Conservation (phyloP, 352 stramenopile species). For the Phytopythium montanum region DNA sequence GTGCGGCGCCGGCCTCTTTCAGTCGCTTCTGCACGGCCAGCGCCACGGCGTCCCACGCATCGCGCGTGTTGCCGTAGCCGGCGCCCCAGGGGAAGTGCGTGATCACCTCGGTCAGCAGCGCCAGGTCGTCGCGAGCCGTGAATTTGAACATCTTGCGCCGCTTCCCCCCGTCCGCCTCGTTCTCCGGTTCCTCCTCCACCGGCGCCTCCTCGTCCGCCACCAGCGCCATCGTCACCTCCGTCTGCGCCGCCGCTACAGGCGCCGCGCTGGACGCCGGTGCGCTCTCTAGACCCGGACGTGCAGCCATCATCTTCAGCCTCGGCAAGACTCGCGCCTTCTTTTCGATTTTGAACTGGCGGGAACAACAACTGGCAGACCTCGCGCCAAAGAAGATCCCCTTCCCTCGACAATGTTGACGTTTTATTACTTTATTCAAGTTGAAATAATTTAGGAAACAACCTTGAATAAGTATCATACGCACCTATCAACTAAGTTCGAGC, state of each 20-base stretch:
- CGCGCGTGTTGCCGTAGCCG: constrained; percentile 37
- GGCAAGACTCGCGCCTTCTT: neutral
- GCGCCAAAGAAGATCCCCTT: neutral
- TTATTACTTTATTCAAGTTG: no score
- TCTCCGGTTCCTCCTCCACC: neutral
- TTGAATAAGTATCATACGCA: no score
- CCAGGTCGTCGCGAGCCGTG: constrained; percentile 31
- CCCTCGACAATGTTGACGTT: no score
- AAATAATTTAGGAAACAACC: no score
- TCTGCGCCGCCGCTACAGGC: neutral
- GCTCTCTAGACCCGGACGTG: neutral
- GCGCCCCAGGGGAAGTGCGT: constrained; percentile 34
- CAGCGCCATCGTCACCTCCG: neutral
- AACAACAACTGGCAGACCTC: neutral
- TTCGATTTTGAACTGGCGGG: constrained; percentile 1
- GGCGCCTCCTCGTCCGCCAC: neutral
- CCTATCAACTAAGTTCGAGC: no score
- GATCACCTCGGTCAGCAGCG: constrained; percentile 37
- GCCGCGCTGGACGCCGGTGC: neutral
- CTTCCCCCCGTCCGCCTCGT: neutral
- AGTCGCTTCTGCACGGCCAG: constrained; percentile 22
- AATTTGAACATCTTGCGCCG: constrained; percentile 37
- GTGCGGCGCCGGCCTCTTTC: constrained; percentile 17
- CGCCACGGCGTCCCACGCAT: constrained; percentile 32
- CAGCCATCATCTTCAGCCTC: neutral